Percentiles rank a stretch among this genome's conserved stretches.
Conservation (phyloP, 2,329 filamentous ascomycete genomes). For the Trichoderma sp. region DNA sequence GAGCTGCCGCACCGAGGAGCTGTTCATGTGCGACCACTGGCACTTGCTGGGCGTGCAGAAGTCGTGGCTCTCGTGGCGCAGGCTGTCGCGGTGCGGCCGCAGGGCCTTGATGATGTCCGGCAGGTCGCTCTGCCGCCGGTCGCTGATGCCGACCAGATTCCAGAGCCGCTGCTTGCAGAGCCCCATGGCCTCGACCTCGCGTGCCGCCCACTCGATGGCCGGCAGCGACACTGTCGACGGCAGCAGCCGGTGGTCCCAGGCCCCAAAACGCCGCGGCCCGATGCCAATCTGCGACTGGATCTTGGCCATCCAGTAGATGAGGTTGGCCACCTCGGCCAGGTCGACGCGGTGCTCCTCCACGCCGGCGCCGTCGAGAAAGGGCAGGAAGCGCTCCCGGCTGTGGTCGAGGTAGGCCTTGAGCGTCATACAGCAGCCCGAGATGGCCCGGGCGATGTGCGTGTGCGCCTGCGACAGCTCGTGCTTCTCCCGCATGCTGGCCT, state of each 20-base stretch:
- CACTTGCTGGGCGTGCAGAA: neutral
- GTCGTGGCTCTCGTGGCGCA: neutral
- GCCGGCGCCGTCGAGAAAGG: neutral
- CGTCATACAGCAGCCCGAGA: neutral
- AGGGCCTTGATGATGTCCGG: neutral
- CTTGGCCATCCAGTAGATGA: neutral
- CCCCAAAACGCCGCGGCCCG: neutral
- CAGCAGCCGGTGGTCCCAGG: neutral
- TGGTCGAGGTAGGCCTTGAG: neutral
- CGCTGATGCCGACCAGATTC: neutral
- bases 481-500: neutral
- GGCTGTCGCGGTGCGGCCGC: neutral
- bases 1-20: neutral
- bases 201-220: neutral
- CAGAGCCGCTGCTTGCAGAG: neutral
- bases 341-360: neutral
- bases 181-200: neutral
- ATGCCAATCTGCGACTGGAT: neutral
- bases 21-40: neutral
- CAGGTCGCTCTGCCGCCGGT: neutral
- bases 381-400: neutral
- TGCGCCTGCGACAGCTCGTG: neutral
- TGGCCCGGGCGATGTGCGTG: neutral
- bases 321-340: neutral
- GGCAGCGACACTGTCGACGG: neutral